These are phyloP conservation scores for Triglochin maritima DNA, from an alignment of 106 monocot genomes.

Conservation along the genomic window DNA sequence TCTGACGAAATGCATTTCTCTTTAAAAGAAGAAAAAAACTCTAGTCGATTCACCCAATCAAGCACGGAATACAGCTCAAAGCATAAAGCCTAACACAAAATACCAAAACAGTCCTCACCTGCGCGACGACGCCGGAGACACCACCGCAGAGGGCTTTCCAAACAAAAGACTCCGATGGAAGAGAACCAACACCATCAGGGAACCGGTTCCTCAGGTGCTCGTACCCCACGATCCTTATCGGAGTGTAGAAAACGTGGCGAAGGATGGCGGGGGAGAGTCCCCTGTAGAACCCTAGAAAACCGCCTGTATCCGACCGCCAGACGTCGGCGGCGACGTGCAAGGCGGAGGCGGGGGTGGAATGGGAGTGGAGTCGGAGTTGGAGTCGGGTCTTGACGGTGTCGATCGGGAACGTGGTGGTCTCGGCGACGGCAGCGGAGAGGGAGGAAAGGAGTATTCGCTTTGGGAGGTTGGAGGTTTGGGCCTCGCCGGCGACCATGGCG, in stretches of 20 bases:
- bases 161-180: conserved; percentile 19
- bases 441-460: conserved; percentile 9
- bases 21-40: no score
- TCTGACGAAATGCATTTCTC: no score
- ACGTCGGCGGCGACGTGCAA: conserved; percentile 24
- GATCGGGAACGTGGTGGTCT: conserved; percentile 70
- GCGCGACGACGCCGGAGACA: conserved; percentile 57
- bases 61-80: no score
- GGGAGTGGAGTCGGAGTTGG: conserved; percentile 53
- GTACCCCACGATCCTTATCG: conserved; percentile 69
- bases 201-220: conserved; percentile 36
- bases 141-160: conserved; percentile 59
- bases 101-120: conserved; percentile 29
- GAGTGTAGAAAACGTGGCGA: conserved; percentile 83
- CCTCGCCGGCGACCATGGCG: not conserved
- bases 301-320: conserved; percentile 25
- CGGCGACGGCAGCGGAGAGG: conserved; percentile 53
- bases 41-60: no score
- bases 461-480: not conserved
- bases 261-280: conserved; percentile 70
- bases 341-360: not conserved
- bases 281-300: conserved; percentile 39
- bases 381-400: conserved; percentile 78
- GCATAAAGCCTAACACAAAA: no score
- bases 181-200: not conserved